Conservation (phyloP, 208 protist genomes). For the Naegleria fowleri region DNA sequence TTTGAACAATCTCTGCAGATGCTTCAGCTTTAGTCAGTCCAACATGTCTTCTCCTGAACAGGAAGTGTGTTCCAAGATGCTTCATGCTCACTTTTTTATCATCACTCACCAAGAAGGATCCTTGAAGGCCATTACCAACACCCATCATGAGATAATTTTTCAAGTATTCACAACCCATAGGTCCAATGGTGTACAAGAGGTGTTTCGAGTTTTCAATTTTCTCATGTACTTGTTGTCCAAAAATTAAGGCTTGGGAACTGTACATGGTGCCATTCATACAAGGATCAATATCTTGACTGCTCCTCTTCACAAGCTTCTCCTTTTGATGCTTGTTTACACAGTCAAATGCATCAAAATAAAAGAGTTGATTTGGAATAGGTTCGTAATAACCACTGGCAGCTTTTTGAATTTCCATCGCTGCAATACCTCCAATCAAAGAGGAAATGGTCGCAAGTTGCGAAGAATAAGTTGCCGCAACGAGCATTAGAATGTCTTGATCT, state of each 20-base stretch:
- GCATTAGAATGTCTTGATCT: too few relatives aligned
- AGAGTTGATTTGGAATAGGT: slow-evolving; percentile 79
- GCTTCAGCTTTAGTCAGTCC: slow-evolving; percentile 40
- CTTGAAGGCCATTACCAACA: slow-evolving; percentile 28
- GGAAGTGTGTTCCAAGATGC: slow-evolving; percentile 59
- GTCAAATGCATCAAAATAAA: slow-evolving; percentile 92
- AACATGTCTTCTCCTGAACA: slow-evolving; percentile 53
- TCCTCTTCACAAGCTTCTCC: too few relatives aligned
- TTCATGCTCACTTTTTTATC: slow-evolving; percentile 54
- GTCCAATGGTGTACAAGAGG: slow-evolving; percentile 54
- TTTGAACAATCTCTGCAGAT: slow-evolving; percentile 14
- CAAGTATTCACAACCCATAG: slow-evolving; percentile 55
- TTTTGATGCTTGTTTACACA: slow-evolving; percentile 45
- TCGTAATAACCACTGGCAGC: slow-evolving; percentile 86
- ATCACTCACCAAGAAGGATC: slow-evolving; percentile 50
- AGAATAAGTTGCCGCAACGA: too few relatives aligned
- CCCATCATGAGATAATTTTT: slow-evolving; percentile 61
- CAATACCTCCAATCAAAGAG: slow-evolving; percentile 83
- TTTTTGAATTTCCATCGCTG: slow-evolving; percentile 86
- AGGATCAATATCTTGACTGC: too few relatives aligned
- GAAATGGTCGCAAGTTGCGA: slow-evolving; percentile 70
- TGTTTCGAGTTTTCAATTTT: slow-evolving; percentile 36
- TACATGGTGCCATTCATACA: slow-evolving; percentile 47
- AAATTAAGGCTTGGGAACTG: slow-evolving; percentile 45
- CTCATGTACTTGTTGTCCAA: slow-evolving; percentile 47